Base-by-base conservation (phyloP, 495 filamentous ascomycete genomes). In the Penicillium cosmopolitanum region DNA sequence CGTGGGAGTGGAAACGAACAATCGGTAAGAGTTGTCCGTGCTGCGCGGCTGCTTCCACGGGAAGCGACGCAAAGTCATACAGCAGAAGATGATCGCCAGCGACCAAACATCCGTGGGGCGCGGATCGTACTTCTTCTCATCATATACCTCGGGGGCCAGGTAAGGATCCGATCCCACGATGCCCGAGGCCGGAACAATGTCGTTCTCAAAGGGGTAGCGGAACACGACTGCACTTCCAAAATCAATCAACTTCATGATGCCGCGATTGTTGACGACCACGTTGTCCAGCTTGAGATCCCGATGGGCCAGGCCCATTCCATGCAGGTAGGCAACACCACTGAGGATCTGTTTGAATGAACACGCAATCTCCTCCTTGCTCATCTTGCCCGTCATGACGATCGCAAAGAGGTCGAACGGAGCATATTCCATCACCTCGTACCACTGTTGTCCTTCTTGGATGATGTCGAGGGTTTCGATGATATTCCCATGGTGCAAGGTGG, bases 191-290 rank as follows among this genome's bases (percentile, higher is more conserved):
- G 85, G 80, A 19, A 97, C 93, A 51, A 94, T 87, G 62, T 93
- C 91, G 53, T 87, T 92, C 76, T 99, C 95, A 70, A 99, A 99
- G 2, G 95, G 95, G 80, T 99, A 99, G 60, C 88, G 85, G 78
- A 94, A 99, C 48, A 99, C 93, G 57, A 92, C 93, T 4, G 95
- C 93, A 76, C 95, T 98, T 54, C 95, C 95, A 77, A 99, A 99
- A 72, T 99, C 95, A 61, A 99, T 99, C 51, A 99, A 89, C 77
- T 99, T 99, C 90, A 99, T 96, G 61, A 99, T 97, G n/a, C 95
- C 95, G 63, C 87, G 85, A 65, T 97, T 90, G 64, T 93, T 98
- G 50, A 99, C 92, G 48, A 99, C 95, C 15, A 99, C 95, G 64
- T 99, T 99, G 75, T 99, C 95, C 66, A 99, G 74, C 72, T 99